phyloP scores from a whole-genome alignment of 2,329 filamentous ascomycete genomes.

The Parastagonospora avenae region DNA sequence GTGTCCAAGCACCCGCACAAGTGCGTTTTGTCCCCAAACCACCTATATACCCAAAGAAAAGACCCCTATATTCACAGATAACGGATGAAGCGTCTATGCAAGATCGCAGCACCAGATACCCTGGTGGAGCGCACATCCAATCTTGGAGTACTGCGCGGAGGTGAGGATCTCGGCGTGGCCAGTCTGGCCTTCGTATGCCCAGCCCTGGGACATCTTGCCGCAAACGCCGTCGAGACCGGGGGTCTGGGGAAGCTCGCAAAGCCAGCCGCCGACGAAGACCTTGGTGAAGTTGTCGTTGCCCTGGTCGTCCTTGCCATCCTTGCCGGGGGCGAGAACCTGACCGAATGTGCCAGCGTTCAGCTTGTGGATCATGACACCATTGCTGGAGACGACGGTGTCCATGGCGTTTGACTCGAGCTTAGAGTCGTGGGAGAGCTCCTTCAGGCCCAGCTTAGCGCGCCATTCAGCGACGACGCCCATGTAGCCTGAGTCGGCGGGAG shows the following conservation, averaged over 20 bases:
- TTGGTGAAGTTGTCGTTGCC: conserved; percentile 27
- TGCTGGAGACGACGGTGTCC: conserved; percentile 26
- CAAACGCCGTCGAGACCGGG: conserved; percentile 34
- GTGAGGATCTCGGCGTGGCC: conserved; percentile 42
- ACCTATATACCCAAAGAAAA: conserved; percentile 12
- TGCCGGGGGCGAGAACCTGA: conserved; percentile 38
- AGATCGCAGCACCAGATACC: conserved; percentile 43
- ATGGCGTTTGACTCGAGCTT: conserved; percentile 34
- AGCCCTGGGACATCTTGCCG: conserved; percentile 28
- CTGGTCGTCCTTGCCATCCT: conserved; percentile 8
- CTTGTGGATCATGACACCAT: conserved; percentile 40
- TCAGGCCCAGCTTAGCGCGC: conserved; percentile 36
- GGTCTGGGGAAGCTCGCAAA: conserved; percentile 39
- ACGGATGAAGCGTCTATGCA: conserved; percentile 22
- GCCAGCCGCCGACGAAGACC: conserved; percentile 43
- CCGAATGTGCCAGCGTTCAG: conserved; percentile 35
- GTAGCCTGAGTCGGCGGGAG: conserved; percentile 24
- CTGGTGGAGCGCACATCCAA: conserved; percentile 28
- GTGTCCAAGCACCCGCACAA: conserved; percentile 14
- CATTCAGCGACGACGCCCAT: conserved; percentile 33
- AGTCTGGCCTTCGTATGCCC: conserved; percentile 35
- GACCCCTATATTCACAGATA: not conserved
- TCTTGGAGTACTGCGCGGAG: conserved; percentile 31
- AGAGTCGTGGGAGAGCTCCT: conserved; percentile 16
- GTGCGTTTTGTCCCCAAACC: conserved; percentile 17